Conservation (phyloP, 768 basidiomycete species). For the Tephrocybe rancida region DNA sequence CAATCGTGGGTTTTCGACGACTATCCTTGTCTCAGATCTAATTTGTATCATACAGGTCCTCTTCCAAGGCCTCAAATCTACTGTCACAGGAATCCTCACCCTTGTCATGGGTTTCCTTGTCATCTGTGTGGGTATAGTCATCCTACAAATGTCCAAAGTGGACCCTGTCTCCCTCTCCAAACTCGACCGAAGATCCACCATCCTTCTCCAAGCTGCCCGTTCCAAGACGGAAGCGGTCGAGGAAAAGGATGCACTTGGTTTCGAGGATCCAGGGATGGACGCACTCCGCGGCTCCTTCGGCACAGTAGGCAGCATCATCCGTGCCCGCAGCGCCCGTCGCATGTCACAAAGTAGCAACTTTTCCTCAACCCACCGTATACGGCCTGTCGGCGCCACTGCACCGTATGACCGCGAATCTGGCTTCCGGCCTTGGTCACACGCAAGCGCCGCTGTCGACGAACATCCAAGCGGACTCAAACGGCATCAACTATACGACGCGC, state of each 20-base stretch:
- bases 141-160: slow-evolving; percentile 94
- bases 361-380: slow-evolving; percentile 29
- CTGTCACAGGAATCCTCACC: slow-evolving; percentile 80
- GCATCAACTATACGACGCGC: slow-evolving; percentile 89
- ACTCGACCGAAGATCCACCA: slow-evolving; percentile 88
- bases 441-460: slow-evolving; percentile 24
- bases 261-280: slow-evolving; percentile 94
- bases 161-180: slow-evolving; percentile 79
- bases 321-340: slow-evolving; percentile 57
- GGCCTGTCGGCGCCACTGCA: slow-evolving; percentile 37
- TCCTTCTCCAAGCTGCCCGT: slow-evolving; percentile 87
- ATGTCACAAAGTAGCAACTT: slow-evolving; percentile 48
- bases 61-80: slow-evolving; percentile 86
- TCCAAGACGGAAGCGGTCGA: slow-evolving; percentile 66
- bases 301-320: slow-evolving; percentile 87
- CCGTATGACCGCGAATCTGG: slow-evolving; percentile 32
- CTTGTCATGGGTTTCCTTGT: slow-evolving; percentile 91
- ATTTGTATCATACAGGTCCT: slow-evolving; percentile 55
- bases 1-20: slow-evolving; percentile 54
- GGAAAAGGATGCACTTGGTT: slow-evolving; percentile 64
- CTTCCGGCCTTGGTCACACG: slow-evolving; percentile 12
- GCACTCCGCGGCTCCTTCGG: slow-evolving; percentile 91
- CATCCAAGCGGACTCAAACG: slow-evolving; percentile 54
- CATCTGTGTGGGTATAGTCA: slow-evolving; percentile 90
- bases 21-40: background rate